Evolutionary conservation across 2,329 filamentous ascomycete genomes (phyloP), one percentile per base, ranked within the genome.

Genomic region (Pseudogymnoascus sp.): DNA sequence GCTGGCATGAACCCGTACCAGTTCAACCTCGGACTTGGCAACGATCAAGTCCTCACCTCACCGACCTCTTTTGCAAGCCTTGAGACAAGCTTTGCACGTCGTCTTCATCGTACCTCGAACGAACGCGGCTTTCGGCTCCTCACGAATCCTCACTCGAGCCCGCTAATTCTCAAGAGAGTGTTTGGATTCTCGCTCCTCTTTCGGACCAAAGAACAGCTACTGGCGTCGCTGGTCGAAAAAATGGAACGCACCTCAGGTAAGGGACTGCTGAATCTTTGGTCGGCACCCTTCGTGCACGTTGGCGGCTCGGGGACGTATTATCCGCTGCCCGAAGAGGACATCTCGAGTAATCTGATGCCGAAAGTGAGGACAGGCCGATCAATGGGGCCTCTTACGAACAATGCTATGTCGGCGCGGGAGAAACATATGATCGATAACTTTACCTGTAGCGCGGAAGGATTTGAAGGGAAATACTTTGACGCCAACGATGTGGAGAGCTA

Each of bases 391-490:
- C 85, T 83, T 65, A 73, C 75, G 5, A 68, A 75, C 5, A 71
- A 70, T 3, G 72, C 79, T 2, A 76, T 76, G 31, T 69, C 76
- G 1, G 73, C 77, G 1, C 74, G 78, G 16, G 79, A 82, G 25
- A 73, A 76, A 5, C 69, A 75, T 19, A 68, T 86, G 6, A 77
- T 80, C 39, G 71, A 74, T 11, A 77, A 79, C 14, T 78, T 89
- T 68, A 77, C 77, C 19, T 80, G 83, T 67, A 80, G 79, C 41
- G 74, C 87, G 6, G 80, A 83, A 0, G 88, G 85, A 0, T 89
- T 87, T 66, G 83, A 89, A 65, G 90, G 90, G 4, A 84, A 90
- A 61, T 95, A 90, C 79, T 90, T 89, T 69, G 90, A 95, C 71
- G 78, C 86, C 0, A 83, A 90, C 65, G 91, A 95, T 73, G 86